Percentiles rank a stretch among this genome's conserved stretches.
Evolutionary conservation across 345 rosid genomes (phyloP).

Genomic region (Aquilaria yunnanensis): DNA sequence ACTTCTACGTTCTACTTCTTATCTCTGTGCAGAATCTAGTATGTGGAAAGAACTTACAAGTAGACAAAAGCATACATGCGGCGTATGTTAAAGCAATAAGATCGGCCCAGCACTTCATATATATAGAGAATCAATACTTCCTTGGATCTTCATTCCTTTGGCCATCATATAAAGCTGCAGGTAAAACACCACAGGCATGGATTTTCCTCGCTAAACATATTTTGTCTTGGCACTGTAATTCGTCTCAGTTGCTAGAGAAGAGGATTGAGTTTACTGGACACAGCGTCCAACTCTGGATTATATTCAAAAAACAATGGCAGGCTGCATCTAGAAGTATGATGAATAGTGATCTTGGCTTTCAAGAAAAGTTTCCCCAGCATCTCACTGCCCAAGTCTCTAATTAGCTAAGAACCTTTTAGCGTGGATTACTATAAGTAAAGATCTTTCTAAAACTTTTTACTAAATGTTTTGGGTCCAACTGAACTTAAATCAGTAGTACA

Average conservation of each 20-base stretch:
- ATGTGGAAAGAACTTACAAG: conserved; percentile 58
- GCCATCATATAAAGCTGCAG: conserved; percentile 77
- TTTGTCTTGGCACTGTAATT: background rate
- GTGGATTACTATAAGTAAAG: too few relatives aligned
- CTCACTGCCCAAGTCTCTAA: too few relatives aligned
- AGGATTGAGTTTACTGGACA: background rate
- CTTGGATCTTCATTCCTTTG: conserved; percentile 60
- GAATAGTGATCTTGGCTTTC: too few relatives aligned
- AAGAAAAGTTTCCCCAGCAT: too few relatives aligned
- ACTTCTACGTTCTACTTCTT: background rate
- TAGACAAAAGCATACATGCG: conserved; percentile 62
- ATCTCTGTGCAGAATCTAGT: conserved; percentile 40
- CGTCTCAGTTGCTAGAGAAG: background rate
- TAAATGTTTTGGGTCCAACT: too few relatives aligned
- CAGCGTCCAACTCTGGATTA: background rate
- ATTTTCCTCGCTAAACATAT: background rate
- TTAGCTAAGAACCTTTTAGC: too few relatives aligned
- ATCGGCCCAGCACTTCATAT: conserved; percentile 67
- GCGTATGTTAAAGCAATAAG: conserved; percentile 65
- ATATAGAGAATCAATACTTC: conserved; percentile 71
- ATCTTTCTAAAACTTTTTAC: too few relatives aligned
- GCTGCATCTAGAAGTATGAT: too few relatives aligned
- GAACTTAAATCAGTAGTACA: too few relatives aligned
- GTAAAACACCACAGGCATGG: conserved; percentile 16
- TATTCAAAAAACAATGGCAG: too few relatives aligned